These are phyloP conservation scores for Aspergillus hiratsukae DNA, from an alignment of 2,329 filamentous ascomycete species.

Conservation along the genomic window DNA sequence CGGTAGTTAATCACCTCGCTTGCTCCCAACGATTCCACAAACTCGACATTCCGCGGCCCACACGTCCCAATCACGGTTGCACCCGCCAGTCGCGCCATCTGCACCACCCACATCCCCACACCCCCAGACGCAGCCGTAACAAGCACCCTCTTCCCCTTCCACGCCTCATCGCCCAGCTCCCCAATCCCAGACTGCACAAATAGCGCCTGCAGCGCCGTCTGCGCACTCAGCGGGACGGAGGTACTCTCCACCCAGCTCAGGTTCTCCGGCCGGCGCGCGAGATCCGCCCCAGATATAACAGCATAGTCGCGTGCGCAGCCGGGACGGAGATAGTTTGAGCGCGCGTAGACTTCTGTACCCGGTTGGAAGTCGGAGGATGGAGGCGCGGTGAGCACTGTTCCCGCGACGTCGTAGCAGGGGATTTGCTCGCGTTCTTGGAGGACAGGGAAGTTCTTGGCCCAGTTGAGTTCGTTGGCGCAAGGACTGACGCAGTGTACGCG, in stretches of 20 bases:
- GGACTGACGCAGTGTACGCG: slow-evolving; percentile 36
- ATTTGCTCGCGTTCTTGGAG: slow-evolving; percentile 24
- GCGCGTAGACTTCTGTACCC: slow-evolving; percentile 38
- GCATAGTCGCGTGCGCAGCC: slow-evolving; percentile 38
- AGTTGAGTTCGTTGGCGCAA: slow-evolving; percentile 42
- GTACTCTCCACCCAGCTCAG: slow-evolving; percentile 36
- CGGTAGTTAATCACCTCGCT: slow-evolving; percentile 41
- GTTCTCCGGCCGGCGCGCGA: slow-evolving; percentile 33
- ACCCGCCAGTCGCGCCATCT: slow-evolving; percentile 23
- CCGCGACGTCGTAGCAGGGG: slow-evolving; percentile 43
- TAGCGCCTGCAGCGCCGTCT: slow-evolving; percentile 44
- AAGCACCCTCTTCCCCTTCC: slow-evolving; percentile 37
- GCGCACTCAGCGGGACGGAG: slow-evolving; percentile 36
- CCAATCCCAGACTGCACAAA: slow-evolving; percentile 34
- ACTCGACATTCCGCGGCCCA: slow-evolving; percentile 34
- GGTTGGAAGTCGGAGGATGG: slow-evolving; percentile 32
- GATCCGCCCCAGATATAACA: slow-evolving; percentile 30
- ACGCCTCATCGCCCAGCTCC: slow-evolving; percentile 8
- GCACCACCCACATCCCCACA: slow-evolving; percentile 44
- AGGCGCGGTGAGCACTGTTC: slow-evolving; percentile 35
- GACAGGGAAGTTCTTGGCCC: slow-evolving; percentile 32
- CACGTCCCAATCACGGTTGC: slow-evolving; percentile 39
- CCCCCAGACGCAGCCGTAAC: slow-evolving; percentile 44
- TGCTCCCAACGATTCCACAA: slow-evolving; percentile 40
- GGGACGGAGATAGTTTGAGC: slow-evolving; percentile 31